phyloP scores from a whole-genome alignment of 192 early-diverging fungal species.

The Thoreauomyces humboldtii region DNA sequence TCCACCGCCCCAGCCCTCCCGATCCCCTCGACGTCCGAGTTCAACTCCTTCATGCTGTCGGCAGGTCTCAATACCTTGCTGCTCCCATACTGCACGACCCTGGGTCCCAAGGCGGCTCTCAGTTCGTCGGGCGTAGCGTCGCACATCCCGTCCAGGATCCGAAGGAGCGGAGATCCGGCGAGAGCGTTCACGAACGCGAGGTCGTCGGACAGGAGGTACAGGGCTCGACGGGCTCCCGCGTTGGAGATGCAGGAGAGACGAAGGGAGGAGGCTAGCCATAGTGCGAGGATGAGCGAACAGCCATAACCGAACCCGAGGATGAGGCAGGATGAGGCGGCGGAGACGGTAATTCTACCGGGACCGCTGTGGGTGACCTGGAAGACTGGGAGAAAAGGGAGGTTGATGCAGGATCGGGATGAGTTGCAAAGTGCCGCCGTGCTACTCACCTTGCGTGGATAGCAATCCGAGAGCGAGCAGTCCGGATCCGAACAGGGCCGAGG shows the following conservation, averaged over 20 bases:
- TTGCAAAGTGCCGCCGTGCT: no score
- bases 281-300: background rate
- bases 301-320: constrained; percentile 1
- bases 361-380: background rate
- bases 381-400: constrained; percentile 2
- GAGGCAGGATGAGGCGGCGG: background rate
- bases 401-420: no score
- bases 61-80: constrained; percentile 9
- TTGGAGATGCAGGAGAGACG: constrained; percentile 9
- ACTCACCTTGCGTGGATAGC: constrained; percentile 8
- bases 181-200: constrained; percentile 9
- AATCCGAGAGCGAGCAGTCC: constrained; percentile 3
- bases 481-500: constrained; percentile 1
- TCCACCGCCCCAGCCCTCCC: background rate
- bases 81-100: constrained; percentile 5
- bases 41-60: background rate
- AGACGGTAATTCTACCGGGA: background rate
- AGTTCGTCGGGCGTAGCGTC: constrained; percentile 16
- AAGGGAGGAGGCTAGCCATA: constrained; percentile 6
- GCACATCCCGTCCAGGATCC: constrained; percentile 11
- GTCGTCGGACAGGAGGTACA: constrained; percentile 12
- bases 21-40: background rate
- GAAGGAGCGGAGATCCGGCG: constrained; percentile 11
- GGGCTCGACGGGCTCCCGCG: constrained; percentile 13
- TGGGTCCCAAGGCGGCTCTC: constrained; percentile 10